phyloP scores from a whole-genome alignment of 2,329 filamentous ascomycete species.

The Alternaria novae-zelandiae region DNA sequence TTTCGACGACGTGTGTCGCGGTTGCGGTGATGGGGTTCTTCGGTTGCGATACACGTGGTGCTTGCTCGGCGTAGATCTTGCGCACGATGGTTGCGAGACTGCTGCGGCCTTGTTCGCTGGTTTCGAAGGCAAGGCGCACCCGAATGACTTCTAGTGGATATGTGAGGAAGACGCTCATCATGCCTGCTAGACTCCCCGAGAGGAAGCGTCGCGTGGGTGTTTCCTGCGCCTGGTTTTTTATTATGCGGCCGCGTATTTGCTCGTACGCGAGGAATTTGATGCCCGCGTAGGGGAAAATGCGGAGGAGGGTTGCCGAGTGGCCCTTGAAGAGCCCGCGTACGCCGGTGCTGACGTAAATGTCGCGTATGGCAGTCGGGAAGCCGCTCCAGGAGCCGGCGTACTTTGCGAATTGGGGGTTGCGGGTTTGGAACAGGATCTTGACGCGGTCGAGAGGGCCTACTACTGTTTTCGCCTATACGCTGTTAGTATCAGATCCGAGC shows the following conservation, averaged over 20 bases:
- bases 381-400: constrained; percentile 91
- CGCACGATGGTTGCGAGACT: constrained; percentile 78
- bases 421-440: constrained; percentile 97
- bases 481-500: constrained; percentile 9
- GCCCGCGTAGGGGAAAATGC: constrained; percentile 96
- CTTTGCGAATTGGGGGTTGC: constrained; percentile 90
- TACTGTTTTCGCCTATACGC: constrained; percentile 82
- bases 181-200: constrained; percentile 77
- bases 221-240: constrained; percentile 74
- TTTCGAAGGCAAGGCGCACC: constrained; percentile 94
- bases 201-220: constrained; percentile 78
- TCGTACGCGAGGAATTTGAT: constrained; percentile 99
- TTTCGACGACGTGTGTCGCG: constrained; percentile 55
- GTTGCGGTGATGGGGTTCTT: constrained; percentile 49
- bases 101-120: constrained; percentile 73
- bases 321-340: constrained; percentile 82
- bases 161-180: constrained; percentile 93
- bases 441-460: constrained; percentile 96
- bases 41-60: constrained; percentile 38
- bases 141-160: constrained; percentile 94
- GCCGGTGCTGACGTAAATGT: constrained; percentile 81
- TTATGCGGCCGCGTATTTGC: constrained; percentile 83
- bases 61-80: constrained; percentile 83
- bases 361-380: constrained; percentile 78
- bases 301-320: constrained; percentile 89